Conservation (phyloP, 2,329 filamentous ascomycete species). For the Diaporthe nobilis region DNA sequence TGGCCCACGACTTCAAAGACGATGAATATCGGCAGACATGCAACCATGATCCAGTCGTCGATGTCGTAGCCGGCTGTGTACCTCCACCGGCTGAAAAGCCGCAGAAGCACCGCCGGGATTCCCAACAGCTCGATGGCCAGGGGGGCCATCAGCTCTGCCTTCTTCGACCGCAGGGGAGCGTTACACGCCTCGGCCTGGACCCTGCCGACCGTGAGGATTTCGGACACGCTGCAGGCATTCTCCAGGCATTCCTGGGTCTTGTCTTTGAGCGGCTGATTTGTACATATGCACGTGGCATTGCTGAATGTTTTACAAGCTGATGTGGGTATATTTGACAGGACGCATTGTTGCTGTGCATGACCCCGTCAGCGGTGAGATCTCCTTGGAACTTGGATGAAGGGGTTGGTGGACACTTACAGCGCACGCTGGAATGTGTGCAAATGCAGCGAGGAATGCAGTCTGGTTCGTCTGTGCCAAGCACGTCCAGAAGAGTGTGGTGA, state of each 20-base stretch:
- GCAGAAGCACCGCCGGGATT: constrained; percentile 51
- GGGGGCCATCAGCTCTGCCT: constrained; percentile 50
- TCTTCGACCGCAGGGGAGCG: constrained; percentile 50
- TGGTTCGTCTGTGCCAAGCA: constrained; percentile 26
- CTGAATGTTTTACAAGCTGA: constrained; percentile 46
- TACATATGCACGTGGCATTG: constrained; percentile 51
- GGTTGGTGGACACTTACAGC: constrained; percentile 1
- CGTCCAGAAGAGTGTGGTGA: constrained; percentile 6
- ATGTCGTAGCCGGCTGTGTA: constrained; percentile 49
- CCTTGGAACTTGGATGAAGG: not conserved
- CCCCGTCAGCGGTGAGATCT: not conserved
- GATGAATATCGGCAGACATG: constrained; percentile 46
- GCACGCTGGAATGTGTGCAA: constrained; percentile 27
- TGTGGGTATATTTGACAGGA: constrained; percentile 43
- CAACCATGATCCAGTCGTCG: constrained; percentile 58
- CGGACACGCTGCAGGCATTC: constrained; percentile 45
- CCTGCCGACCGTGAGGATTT: constrained; percentile 50
- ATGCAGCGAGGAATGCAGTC: constrained; percentile 34
- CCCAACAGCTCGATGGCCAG: constrained; percentile 55
- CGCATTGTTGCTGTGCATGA: constrained; percentile 45
- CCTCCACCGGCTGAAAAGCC: constrained; percentile 55
- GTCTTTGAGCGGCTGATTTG: constrained; percentile 43
- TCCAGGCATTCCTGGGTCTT: constrained; percentile 46
- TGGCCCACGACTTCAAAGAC: constrained; percentile 52
- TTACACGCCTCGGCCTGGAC: constrained; percentile 53